These are phyloP conservation scores for Rhizophora mangle DNA, from an alignment of 345 rosid species.

Conservation along the genomic window DNA sequence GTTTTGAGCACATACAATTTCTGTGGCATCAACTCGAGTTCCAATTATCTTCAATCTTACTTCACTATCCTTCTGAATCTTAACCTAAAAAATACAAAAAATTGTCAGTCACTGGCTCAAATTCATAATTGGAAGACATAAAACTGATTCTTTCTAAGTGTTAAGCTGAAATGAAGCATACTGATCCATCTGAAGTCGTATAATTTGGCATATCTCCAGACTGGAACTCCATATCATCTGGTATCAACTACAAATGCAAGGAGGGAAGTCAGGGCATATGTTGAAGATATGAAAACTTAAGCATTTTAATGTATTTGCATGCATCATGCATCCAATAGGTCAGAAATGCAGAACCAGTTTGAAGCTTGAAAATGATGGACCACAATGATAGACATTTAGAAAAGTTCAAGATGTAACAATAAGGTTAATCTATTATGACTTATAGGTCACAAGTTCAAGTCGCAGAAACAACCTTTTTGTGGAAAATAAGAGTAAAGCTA, in stretches of 20 bases:
- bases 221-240: slow-evolving; percentile 96
- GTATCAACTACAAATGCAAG: slow-evolving; percentile 56
- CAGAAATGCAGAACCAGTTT: not conserved
- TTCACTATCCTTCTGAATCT: slow-evolving; percentile 91
- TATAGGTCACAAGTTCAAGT: too few relatives aligned
- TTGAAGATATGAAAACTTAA: too few relatives aligned
- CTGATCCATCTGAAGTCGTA: slow-evolving; percentile 89
- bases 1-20: slow-evolving; percentile 41
- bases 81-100: slow-evolving; percentile 48
- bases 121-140: not conserved
- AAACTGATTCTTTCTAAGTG: not conserved
- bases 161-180: slow-evolving; percentile 23
- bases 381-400: not conserved
- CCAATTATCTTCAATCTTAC: slow-evolving; percentile 91
- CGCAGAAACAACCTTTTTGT: too few relatives aligned
- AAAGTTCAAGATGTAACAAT: not conserved
- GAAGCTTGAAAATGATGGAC: not conserved
- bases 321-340: too few relatives aligned
- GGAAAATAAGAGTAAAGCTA: too few relatives aligned
- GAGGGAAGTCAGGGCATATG: not conserved
- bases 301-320: not conserved
- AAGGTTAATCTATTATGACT: too few relatives aligned
- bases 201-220: slow-evolving; percentile 91
- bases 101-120: slow-evolving; percentile 3
- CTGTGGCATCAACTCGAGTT: slow-evolving; percentile 88